Evolutionary conservation across 2,329 filamentous ascomycete species (phyloP), one percentile per base, ranked within the genome.

Genomic region (Colletotrichum lupini): DNA sequence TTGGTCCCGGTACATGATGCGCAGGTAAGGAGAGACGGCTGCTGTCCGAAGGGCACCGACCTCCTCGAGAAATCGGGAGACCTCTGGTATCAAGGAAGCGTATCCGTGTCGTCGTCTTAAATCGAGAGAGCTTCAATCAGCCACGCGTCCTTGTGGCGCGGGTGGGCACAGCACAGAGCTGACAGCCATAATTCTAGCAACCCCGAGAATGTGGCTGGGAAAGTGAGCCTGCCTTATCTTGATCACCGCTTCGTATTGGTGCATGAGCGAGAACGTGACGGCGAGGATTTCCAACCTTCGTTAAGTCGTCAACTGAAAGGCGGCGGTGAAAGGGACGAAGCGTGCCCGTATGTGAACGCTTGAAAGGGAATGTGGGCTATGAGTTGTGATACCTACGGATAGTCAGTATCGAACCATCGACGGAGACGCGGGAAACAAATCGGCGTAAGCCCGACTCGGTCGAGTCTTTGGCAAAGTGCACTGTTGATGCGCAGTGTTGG

Each of bases 91-190:
- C 32, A 56, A n/a, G 30, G 22, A 60, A 55, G 11, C 22, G 42
- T 58, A 30, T 28, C 30, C 57, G 26, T n/a, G 14, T 57, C 8
- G 35, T 22, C 42, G 49, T 37, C 30, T 30, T 30, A 26, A 30
- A 57, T 30, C 22, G 19, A 63, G 35, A 22, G 30, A n/a, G 64
- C 26, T 57, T n/a, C 55, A 16, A 24, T 22, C 37, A 68, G 69
- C 37, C 58, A 72, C 58, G 58, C 58, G 52, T 69, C 65, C 49
- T 19, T 53, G 52, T 68, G 37, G 69, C 65, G 65, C n/a, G 42
- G 42, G 3, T 49, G 42, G 19, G 42, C 19, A 9, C 19, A 22
- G 42, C 9, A 22, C 19, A 22, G 8, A 49, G 42, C 42, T 49
- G 19, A 9, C 19, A 9, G 19, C 42, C 42, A n/a, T n/a, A 49